A percentile compares a stretch with the other conserved stretches of the same genome.
Conservation (phyloP, 1,284 basidiomycete genomes). For the Takashimella koratensis region DNA sequence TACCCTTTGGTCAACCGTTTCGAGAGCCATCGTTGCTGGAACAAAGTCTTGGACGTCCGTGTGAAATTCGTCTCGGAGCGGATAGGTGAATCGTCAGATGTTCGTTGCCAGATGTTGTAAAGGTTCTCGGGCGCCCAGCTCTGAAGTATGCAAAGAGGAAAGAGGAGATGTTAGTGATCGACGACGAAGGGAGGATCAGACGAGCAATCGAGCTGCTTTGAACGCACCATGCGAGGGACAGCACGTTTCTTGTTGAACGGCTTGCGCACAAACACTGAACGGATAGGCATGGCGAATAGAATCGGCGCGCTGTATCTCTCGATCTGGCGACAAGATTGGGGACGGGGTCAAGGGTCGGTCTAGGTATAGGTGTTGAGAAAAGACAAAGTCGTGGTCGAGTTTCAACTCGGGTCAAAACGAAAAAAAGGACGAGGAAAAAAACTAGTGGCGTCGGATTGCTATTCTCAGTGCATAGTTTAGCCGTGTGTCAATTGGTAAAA, state of each 20-base stretch:
- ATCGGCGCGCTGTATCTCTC: constrained; percentile 2
- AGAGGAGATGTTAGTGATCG: not conserved
- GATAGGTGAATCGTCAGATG: constrained; percentile 52
- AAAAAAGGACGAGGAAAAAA: too few species aligned
- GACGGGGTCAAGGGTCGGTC: too few species aligned
- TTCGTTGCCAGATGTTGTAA: constrained; percentile 71
- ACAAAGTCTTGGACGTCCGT: constrained; percentile 64
- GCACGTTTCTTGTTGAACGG: constrained; percentile 38
- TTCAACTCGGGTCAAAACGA: too few species aligned
- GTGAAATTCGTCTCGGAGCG: constrained; percentile 58
- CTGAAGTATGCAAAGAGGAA: constrained; percentile 48
- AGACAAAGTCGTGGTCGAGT: too few species aligned
- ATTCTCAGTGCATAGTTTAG: too few species aligned
- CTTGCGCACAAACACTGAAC: constrained; percentile 5
- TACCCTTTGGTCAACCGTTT: constrained; percentile 90
- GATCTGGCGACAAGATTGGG: too few species aligned
- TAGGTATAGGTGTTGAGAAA: too few species aligned
- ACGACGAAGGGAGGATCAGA: not conserved
- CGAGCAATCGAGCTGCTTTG: not conserved
- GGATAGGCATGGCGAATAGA: constrained; percentile 13
- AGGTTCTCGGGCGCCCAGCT: constrained; percentile 77
- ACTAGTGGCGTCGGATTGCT: too few species aligned
- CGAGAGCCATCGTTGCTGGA: constrained; percentile 87
- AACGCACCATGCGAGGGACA: constrained; percentile 47
- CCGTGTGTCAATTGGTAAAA: too few species aligned